Percentiles rank a stretch among this genome's conserved stretches.
Evolutionary conservation across 2,329 filamentous ascomycete species (phyloP).

Genomic region (Aspergillus tanneri): DNA sequence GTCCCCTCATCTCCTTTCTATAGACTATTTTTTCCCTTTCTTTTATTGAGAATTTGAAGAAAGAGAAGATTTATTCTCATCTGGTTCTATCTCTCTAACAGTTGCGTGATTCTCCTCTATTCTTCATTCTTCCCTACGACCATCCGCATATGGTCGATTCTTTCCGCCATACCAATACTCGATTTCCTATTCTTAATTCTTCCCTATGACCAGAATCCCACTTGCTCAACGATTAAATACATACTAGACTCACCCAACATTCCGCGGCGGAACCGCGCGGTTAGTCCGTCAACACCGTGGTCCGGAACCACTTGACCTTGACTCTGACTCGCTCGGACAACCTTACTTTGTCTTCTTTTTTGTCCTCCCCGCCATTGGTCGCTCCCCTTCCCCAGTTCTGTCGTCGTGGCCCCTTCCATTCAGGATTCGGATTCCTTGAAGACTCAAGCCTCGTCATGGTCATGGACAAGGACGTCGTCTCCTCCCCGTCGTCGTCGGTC

Average conservation of each 20-base stretch:
- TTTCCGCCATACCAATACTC: not conserved
- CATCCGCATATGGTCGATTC: no score
- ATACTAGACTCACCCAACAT: not conserved
- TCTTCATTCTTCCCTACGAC: not conserved
- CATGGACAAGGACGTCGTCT: conserved; percentile 40
- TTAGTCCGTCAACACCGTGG: conserved; percentile 9
- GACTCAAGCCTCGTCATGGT: conserved; percentile 11
- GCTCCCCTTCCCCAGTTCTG: not conserved
- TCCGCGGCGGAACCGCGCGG: conserved; percentile 12
- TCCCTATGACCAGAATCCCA: conserved; percentile 1
- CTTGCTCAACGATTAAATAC: not conserved
- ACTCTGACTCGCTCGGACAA: no score
- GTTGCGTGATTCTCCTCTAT: not conserved
- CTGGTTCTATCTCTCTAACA: not conserved
- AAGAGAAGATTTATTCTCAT: not conserved
- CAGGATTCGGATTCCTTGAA: conserved; percentile 12
- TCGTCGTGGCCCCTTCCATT: conserved; percentile 10
- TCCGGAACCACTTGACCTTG: conserved; percentile 18
- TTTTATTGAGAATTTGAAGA: no score
- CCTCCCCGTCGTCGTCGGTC: conserved; percentile 30
- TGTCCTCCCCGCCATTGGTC: not conserved
- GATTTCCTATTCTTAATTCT: conserved; percentile 1
- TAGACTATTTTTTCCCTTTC: not conserved
- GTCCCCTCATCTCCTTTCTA: conserved; percentile 2
- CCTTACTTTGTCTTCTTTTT: not conserved